Conservation (phyloP, 345 rosid genomes). For the Cardamine chenopodiifolia region DNA sequence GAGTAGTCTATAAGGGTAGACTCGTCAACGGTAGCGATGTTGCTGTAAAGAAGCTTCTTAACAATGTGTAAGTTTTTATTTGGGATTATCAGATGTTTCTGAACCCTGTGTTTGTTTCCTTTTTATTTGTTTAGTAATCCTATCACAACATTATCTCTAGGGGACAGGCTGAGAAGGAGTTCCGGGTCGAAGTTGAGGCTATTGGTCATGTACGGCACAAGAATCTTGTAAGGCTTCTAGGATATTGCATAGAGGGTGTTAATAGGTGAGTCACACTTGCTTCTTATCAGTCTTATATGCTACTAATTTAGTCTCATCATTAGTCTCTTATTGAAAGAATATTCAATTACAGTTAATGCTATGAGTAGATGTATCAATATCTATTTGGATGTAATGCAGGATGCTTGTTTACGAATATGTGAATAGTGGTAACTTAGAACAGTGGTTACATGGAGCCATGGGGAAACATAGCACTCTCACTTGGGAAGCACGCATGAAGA, state of each 20-base stretch:
- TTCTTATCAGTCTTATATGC: constrained; percentile 15
- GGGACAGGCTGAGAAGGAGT: constrained; percentile 99
- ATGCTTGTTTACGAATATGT: constrained; percentile 88
- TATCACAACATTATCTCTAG: constrained; percentile 42
- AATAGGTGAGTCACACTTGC: constrained; percentile 58
- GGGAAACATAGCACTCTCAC: constrained; percentile 57
- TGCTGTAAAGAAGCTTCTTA: constrained; percentile 96
- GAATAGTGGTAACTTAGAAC: constrained; percentile 85
- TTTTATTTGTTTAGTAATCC: constrained; percentile 1
- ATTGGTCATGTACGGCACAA: constrained; percentile 97
- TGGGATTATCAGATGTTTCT: constrained; percentile 22
- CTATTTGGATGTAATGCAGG: constrained; percentile 44
- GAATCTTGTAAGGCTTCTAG: constrained; percentile 91
- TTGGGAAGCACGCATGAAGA: constrained; percentile 91
- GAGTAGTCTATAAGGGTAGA: constrained; percentile 82
- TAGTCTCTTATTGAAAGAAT: not conserved
- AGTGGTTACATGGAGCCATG: constrained; percentile 79
- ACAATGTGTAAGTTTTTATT: constrained; percentile 69
- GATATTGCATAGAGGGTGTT: constrained; percentile 91
- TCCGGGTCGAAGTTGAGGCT: constrained; percentile 96
- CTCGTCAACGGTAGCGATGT: constrained; percentile 91
- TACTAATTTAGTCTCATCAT: constrained; percentile 2
- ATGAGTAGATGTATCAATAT: not conserved
- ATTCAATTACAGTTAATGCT: not conserved
- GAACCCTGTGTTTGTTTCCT: constrained; percentile 14